Evolutionary conservation across 2,329 filamentous ascomycete species (phyloP).

Genomic region (Didymellaceae sp.): DNA sequence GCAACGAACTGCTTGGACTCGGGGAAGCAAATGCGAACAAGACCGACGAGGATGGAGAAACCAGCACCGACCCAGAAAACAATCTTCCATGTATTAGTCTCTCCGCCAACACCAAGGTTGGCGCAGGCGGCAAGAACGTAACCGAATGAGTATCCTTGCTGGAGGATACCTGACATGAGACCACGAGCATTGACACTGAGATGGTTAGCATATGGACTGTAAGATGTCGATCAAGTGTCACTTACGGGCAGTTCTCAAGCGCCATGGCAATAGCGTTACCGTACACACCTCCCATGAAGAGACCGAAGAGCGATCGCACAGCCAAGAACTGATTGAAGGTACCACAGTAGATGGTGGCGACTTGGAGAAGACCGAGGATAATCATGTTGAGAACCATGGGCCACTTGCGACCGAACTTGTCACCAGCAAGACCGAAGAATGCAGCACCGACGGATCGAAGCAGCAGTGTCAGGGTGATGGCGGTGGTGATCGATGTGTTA

Average conservation of each 20-base stretch:
- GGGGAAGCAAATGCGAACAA: conserved; percentile 72
- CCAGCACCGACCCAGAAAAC: conserved; percentile 76
- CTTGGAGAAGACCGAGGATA: conserved; percentile 71
- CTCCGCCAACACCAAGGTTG: conserved; percentile 74
- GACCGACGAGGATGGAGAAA: conserved; percentile 71
- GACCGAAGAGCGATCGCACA: conserved; percentile 73
- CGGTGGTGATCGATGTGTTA: conserved; percentile 74
- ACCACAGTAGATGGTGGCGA: conserved; percentile 76
- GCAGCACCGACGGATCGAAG: conserved; percentile 77
- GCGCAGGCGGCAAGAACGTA: conserved; percentile 79
- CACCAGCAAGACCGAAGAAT: conserved; percentile 76
- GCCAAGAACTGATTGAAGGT: conserved; percentile 79
- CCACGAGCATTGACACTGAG: conserved; percentile 67
- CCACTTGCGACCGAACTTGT: conserved; percentile 83
- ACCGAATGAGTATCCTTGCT: conserved; percentile 81
- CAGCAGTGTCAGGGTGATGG: conserved; percentile 77
- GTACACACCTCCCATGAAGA: conserved; percentile 84
- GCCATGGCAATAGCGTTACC: conserved; percentile 81
- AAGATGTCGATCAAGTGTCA: conserved; percentile 10
- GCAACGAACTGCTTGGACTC: conserved; percentile 79
- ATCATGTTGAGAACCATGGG: conserved; percentile 84
- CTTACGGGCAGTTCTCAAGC: conserved; percentile 73
- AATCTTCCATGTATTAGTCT: conserved; percentile 71
- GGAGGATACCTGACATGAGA: conserved; percentile 80
- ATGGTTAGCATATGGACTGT: conserved; percentile 30